Conservation (phyloP, 345 rosid species). For the Acer campestre region DNA sequence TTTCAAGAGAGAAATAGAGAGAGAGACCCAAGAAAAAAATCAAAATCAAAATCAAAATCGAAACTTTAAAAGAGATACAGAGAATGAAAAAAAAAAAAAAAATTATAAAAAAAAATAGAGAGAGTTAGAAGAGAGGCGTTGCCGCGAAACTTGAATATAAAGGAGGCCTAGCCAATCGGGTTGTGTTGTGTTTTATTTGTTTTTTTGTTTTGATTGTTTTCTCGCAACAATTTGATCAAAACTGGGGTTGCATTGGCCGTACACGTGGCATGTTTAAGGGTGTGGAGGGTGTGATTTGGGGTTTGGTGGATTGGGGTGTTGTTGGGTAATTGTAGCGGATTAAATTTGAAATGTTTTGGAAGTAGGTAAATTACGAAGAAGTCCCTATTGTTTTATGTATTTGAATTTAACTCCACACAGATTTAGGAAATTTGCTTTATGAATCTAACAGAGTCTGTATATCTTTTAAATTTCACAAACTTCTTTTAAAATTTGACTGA, state of each 20-base stretch:
- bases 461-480: too few species aligned
- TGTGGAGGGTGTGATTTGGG: conserved; percentile 8
- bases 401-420: neutral
- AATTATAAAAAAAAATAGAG: conserved; percentile 23
- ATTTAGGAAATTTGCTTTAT: too few species aligned
- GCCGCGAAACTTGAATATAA: conserved; percentile 95
- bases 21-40: conserved; percentile 8
- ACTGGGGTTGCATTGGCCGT: neutral
- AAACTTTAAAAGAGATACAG: conserved; percentile 25
- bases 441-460: too few species aligned
- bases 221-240: neutral
- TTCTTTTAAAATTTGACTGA: too few species aligned
- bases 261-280: neutral
- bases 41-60: neutral
- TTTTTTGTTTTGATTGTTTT: neutral
- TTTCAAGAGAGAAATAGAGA: conserved; percentile 16
- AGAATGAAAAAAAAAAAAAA: conserved; percentile 27
- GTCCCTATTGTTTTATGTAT: neutral
- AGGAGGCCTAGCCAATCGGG: conserved; percentile 37
- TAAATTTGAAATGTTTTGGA: conserved; percentile 8
- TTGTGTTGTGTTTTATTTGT: conserved; percentile 20
- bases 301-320: neutral
- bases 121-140: conserved; percentile 24
- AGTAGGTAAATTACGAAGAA: neutral
- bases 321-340: conserved; percentile 8